phyloP scores from a whole-genome alignment of 129 eudicot genomes.

The Cynara cardunculus region DNA sequence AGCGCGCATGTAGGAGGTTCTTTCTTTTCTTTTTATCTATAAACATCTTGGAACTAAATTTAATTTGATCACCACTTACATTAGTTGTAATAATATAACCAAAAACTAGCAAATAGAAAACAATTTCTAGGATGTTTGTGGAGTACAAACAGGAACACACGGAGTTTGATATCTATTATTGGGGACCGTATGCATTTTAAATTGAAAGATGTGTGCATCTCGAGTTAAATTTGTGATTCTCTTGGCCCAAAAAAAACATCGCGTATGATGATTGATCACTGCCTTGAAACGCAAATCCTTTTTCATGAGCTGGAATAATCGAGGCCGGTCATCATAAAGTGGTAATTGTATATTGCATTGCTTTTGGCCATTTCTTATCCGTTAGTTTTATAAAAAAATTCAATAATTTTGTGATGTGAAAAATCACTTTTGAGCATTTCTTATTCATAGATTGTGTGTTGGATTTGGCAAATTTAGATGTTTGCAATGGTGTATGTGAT shows the following conservation, averaged over 20 bases:
- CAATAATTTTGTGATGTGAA: background rate
- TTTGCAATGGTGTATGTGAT: background rate
- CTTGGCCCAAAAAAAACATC: background rate
- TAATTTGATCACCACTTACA: background rate
- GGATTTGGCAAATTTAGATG: background rate
- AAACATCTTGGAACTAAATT: background rate
- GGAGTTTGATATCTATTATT: background rate
- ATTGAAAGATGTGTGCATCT: background rate
- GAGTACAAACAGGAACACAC: background rate
- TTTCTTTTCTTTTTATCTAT: background rate
- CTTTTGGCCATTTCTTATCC: background rate
- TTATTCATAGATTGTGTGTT: conserved; percentile 3
- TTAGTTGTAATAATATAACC: background rate
- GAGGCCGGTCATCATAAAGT: background rate
- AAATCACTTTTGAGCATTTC: background rate
- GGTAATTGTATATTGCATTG: background rate
- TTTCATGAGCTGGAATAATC: background rate
- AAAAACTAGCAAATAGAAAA: background rate
- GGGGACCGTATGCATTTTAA: background rate
- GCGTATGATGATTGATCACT: background rate
- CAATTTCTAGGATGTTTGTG: background rate
- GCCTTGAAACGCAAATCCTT: background rate
- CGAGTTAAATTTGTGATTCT: background rate
- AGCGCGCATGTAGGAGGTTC: background rate
- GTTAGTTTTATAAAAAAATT: background rate